A percentile compares a stretch with the other conserved stretches of the same genome.
phyloP scores from a whole-genome alignment of 306 rosid species.

The Casuarina equisetifolia region DNA sequence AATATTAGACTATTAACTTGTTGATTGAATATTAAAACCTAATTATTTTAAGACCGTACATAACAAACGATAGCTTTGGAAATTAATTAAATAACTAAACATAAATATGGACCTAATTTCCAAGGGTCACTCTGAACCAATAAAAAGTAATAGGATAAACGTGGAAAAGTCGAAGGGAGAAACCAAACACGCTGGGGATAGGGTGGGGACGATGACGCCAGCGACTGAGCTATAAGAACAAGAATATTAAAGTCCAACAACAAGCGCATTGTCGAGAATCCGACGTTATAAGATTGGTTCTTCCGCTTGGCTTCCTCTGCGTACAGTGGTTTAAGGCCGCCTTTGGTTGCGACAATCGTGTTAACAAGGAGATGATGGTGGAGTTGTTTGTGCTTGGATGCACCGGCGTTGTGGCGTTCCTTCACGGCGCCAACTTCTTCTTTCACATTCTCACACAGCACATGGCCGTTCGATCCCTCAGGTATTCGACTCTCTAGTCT shows the following conservation, averaged over 20 bases:
- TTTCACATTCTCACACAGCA: slow-evolving; percentile 38
- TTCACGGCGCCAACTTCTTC: slow-evolving; percentile 48
- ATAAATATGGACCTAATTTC: no score
- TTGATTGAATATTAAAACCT: no score
- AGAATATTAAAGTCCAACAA: no score
- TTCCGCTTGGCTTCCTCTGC: neutral
- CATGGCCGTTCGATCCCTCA: slow-evolving; percentile 42
- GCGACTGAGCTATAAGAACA: neutral
- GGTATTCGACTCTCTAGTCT: slow-evolving; percentile 19
- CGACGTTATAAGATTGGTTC: neutral
- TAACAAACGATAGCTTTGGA: no score
- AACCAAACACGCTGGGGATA: neutral
- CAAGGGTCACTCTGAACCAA: no score
- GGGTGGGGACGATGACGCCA: neutral
- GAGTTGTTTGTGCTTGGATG: slow-evolving; percentile 45
- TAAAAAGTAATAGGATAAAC: no score
- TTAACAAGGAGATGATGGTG: slow-evolving; percentile 27
- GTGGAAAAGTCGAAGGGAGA: neutral
- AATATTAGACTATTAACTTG: no score
- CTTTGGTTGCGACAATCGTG: neutral
- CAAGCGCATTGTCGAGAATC: no score
- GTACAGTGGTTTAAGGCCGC: neutral
- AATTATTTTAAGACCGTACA: no score
- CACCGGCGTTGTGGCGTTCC: slow-evolving; percentile 42
- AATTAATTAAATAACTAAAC: no score